These are phyloP conservation scores for Penicillium egyptiacum DNA, from an alignment of 495 filamentous ascomycete species.

Conservation along the genomic window DNA sequence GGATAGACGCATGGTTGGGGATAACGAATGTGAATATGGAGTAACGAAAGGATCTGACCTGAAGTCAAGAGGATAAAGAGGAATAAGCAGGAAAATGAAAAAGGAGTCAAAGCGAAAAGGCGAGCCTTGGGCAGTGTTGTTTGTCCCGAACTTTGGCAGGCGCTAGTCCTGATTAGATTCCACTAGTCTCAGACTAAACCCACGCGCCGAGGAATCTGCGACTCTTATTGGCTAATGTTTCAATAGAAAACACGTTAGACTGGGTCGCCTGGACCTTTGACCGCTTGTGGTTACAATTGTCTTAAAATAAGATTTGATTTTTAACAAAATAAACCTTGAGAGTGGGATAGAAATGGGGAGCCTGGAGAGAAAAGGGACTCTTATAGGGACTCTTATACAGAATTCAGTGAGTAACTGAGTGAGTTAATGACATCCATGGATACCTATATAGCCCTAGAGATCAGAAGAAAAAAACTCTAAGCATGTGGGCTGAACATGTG, in stretches of 20 bases:
- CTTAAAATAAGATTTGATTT: neutral
- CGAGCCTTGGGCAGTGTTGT: neutral
- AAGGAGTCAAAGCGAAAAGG: slow-evolving; percentile 15
- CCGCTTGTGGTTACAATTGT: neutral
- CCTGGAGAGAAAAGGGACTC: too few species aligned
- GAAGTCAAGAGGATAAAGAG: slow-evolving; percentile 6
- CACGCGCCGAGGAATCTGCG: neutral
- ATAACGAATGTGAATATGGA: slow-evolving; percentile 7
- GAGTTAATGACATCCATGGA: too few species aligned
- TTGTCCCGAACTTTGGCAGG: neutral
- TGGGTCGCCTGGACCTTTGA: neutral
- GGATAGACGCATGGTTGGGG: slow-evolving; percentile 39
- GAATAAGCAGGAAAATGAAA: slow-evolving; percentile 11
- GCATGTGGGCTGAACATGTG: neutral
- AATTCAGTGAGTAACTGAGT: too few species aligned
- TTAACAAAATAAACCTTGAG: too few species aligned
- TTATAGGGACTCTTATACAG: too few species aligned
- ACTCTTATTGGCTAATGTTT: neutral
- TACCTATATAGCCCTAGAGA: too few species aligned
- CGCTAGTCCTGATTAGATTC: neutral
- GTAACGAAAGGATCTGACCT: slow-evolving; percentile 19
- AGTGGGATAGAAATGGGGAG: too few species aligned
- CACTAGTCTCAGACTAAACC: slow-evolving; percentile 9
- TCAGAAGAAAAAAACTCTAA: slow-evolving; percentile 3
- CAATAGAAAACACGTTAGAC: slow-evolving; percentile 8